Base-by-base conservation (phyloP, 163 green algal species). In the Volvox carteri region DNA sequence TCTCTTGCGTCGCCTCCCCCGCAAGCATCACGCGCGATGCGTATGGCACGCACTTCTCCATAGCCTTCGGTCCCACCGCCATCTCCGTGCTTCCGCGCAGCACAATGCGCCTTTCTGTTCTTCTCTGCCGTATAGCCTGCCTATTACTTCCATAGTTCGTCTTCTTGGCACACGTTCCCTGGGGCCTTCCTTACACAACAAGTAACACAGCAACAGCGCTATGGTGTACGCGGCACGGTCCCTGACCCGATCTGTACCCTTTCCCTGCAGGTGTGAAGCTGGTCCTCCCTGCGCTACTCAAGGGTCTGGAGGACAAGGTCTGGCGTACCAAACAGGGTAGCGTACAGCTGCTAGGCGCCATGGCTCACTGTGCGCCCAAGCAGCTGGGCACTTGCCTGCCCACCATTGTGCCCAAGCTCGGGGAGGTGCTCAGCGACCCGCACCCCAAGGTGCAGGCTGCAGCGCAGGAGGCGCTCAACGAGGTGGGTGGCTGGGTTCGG, bases 301-400 rank as follows among this genome's bases (percentile, higher is more conserved):
- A 94, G 80, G 97, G 95, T 1, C 87, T 98, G 68, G 94, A 97
- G 74, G 96, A 97, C 90, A 95, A 94, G 76, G 86, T 93, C 65
- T 99, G 98, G 98, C 94, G 98, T 81, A 99, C 97, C 65, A 99
- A 99, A 96, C 96, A 99, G 91, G 98, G 97, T 90, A 97, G 92
- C 86, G 95, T 97, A 75, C 95, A 98, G 95, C 93, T 99, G 87
- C 95, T 99, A 93, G 98, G 97, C 54, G 93, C 98, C 44, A 99
- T 99, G 97, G 96, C 98, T 8, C 95, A 97, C 92, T 98, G 96
- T 89, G 97, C 97, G 16, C 98, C 98, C 88, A 97, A 97, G 90
- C 98, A 99, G 95, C 95, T 99, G 25, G 95, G 94, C 50, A 95
- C 95, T 65, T 98, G 94, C 90, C 93, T 99, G 92, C 98, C 98